Base-by-base conservation (phyloP, 139 green algal species). In the Deuterostichococcus epilithicus region DNA sequence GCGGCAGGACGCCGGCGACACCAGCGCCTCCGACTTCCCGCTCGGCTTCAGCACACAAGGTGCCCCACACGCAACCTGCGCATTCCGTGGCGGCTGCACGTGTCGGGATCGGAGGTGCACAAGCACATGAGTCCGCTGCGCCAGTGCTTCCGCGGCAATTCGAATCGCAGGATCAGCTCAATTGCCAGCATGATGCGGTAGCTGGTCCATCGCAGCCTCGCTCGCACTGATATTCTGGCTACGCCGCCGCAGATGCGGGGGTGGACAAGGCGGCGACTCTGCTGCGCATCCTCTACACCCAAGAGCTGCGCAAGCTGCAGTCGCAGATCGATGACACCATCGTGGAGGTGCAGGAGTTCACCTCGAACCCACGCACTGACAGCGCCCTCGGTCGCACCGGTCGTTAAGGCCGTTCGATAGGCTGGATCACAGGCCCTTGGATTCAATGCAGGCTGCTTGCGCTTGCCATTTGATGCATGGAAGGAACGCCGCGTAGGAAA, bases 241-340 rank as follows among this genome's bases (percentile, higher is more conserved):
- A 52, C 34, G 35, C 36, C 67, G 5, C 47, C n/a, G 70, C 83
- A 85, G 87, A 92, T 66, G n/a, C 66, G 3, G 42, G 38, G 10
- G 76, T 87, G n/a, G 84, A 93, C 78, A 25, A 72, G 30, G 81
- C 85, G 10, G 84, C 84, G 0, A 87, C 74, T 6, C 44, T 92
- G n/a, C 77, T 93, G 58, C 82, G 89, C n/a, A 87, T 92, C 79
- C 81, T 91, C 18, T 91, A 86, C 74, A 84, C 90, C 5, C 84
- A 82, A 18, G 89, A 93, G 68, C 77, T 93, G 32, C 78, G 89
- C 1, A 42, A 60, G 28, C 76, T 93, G 39, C 85, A 90, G 72
- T 52, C 47, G 5, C 42, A 34, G 44, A 34, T 82, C n/a, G 77
- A 82, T 60, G 68, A 28, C 67, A 18, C 2, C 2, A 38, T 63